Base-by-base conservation (phyloP, 129 eudicot species). In the Helichrysum umbraculigerum region DNA sequence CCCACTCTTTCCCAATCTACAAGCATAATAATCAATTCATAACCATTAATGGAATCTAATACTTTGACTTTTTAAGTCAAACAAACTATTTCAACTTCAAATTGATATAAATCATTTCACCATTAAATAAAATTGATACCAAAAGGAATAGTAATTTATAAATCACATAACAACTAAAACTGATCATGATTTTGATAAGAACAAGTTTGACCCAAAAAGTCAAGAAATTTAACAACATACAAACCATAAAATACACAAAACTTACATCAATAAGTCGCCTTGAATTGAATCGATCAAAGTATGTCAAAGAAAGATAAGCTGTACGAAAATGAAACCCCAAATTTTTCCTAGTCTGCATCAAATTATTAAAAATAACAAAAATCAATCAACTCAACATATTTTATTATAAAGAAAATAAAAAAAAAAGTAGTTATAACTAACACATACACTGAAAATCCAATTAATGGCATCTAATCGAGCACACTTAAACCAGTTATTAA, bases 241-340 rank as follows among this genome's bases (percentile, higher is more conserved):
- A 35, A 7, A 50, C 14, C 37, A 29, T 57, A 16, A 21, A 63
- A 28, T 25, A 65, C 72, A 21, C 58, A 71, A 63, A 4, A 75
- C 92, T 79, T 79, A 92, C 98, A 87, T 83, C 88, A 72, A 89
- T 79, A 20, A 76, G 17, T 67, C 80, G 73, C 75, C 60, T 86
- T 1, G 96, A 86, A 65, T 81, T 42, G 76, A 90, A 92, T 15
- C 86, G 86, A 75, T 92, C 98, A 60, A 92, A 86, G 72, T 92
- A 92, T n/a, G 84, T 72, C 87, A 92, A 19, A 58, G 96, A 85
- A 25, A 92, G 85, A 86, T 86, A 90, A 67, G 94, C 95, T 29
- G 98, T 92, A 58, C 86, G 82, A 64, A 76, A 77, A 33, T 83
- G 91, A 69, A 84, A 86, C 78, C 94, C 92, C 64, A 87, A 84